Evolutionary conservation across 1,139 yeast genomes (phyloP), one percentile per base, ranked within the genome.

Genomic region (Candida labiduridarum): DNA sequence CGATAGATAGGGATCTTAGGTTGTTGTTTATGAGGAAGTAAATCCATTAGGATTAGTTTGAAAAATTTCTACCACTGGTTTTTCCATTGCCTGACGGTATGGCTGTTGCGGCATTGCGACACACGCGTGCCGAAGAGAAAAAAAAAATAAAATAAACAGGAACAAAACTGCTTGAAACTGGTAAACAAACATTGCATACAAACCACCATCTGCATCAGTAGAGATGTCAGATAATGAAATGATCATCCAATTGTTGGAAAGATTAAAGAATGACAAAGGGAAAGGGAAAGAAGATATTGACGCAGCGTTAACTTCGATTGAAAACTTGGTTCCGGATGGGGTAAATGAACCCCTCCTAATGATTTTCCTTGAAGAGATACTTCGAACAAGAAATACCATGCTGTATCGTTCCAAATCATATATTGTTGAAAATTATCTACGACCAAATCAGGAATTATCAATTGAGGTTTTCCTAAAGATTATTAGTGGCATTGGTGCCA

Each of bases 401-500:
- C 6, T 44, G 1, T 54, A 58, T 15, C 56, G 54, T 31, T 34
- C 44, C 5, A 45, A 30, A 16, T 12, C 6, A 15, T 38, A 22
- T 14, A 35, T 57, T 8, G 19, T 57, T 14, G 53, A 50, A 14
- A 44, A 46, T 27, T 54, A 56, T 31, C 48, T 59, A 11, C 35
- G 47, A 11, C 56, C 58, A 3, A 33, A 46, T 15, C 49, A 38
- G 30, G 41, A 44, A 3, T 30, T 59, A 15, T 34, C 59, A 3
- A 44, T 45, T 3, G 43, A 47, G n/a, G 46, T 62, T 6, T 52
- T 68, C 22, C 53, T 57, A 42, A 57, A 59, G 18, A 58, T 69
- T 4, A 36, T 70, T 7, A 62, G 70, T 47, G 53, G 56, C 18
- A 52, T 69, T 9, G 74, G 74, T 0, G 57, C 60, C 3, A 64